phyloP scores from a whole-genome alignment of 2,329 filamentous ascomycete species.

The Colletotrichum viniferum region DNA sequence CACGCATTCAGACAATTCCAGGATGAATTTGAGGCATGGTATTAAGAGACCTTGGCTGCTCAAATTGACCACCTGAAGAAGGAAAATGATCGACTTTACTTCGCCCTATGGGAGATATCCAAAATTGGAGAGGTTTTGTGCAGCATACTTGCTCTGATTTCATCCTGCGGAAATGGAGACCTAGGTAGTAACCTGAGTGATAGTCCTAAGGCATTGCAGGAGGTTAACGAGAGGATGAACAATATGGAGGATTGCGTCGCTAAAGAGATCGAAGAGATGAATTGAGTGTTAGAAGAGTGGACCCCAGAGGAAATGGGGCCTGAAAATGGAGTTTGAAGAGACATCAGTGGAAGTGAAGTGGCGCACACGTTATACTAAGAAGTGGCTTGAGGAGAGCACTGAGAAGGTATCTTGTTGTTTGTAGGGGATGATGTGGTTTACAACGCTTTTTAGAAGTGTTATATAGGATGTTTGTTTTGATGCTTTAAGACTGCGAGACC shows the following conservation, averaged over 20 bases:
- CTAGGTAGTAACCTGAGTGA: neutral
- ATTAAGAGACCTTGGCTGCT: neutral
- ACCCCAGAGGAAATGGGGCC: neutral
- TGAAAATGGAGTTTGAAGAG: neutral
- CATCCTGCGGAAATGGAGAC: neutral
- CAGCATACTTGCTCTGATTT: neutral
- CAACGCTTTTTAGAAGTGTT: neutral
- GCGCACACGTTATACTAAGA: neutral
- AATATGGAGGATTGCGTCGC: neutral
- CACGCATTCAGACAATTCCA: neutral
- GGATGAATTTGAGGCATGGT: neutral
- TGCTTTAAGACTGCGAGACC: neutral
- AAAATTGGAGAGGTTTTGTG: neutral
- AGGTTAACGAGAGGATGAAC: neutral
- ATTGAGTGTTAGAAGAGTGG: neutral
- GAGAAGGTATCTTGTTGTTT: neutral
- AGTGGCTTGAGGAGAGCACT: neutral
- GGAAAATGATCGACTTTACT: neutral
- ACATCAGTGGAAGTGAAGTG: neutral
- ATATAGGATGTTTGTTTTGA: neutral
- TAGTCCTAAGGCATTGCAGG: neutral
- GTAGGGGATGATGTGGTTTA: neutral
- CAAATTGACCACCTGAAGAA: neutral
- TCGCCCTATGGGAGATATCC: neutral
- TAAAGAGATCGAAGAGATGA: neutral